Evolutionary conservation across 2,329 filamentous ascomycete genomes (phyloP), one percentile per base, ranked within the genome.

Genomic region (Coniochaeta sp.): DNA sequence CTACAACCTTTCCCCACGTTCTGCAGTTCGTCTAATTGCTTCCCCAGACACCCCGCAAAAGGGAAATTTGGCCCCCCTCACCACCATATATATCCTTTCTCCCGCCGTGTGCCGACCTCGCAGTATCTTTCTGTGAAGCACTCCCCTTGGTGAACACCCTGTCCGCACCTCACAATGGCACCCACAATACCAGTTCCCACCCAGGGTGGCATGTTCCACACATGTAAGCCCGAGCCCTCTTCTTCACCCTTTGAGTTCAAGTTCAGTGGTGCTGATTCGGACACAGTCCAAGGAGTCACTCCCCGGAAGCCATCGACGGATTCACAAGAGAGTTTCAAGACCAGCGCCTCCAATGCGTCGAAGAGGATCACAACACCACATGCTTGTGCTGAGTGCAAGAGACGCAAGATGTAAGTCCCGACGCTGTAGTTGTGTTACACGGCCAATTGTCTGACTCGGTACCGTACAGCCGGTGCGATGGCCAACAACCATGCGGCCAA

Each of bases 401-500:
- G 88, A 58, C 80, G 88, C 55, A 94, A 92, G 68, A 92, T 92
- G 73, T 75, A 65, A 61, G 71, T 55, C 26, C 12, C 30, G 45
- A 48, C 22, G 9, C 3, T 46, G 24, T n/a, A n/a, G n/a, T 9
- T 4, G 33, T 48, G 35, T 51, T 24, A 40, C 12, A 52, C 10
- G 10, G 13, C 9, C 16, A 26, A n/a, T 42, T n/a, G 6, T 53
- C 64, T 71, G 58, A 71, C 58, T 45, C 16, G 28, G 40, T 42
- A 18, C 49, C 22, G 20, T 16, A 30, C 50, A 76, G 73, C 52
- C 85, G 89, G 56, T 94, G 89, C 63, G 87, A 91, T 70, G 89
- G 89, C 51, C 81, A 85, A 58, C 85, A 89, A 62, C 89, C 89
- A 10, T 94, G 89, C 63, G 86, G 87, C 32, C 88, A 91, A 64